Evolutionary conservation across 768 basidiomycete genomes (phyloP), one percentile per base, ranked within the genome.

Genomic region (Lactarius psammicola): DNA sequence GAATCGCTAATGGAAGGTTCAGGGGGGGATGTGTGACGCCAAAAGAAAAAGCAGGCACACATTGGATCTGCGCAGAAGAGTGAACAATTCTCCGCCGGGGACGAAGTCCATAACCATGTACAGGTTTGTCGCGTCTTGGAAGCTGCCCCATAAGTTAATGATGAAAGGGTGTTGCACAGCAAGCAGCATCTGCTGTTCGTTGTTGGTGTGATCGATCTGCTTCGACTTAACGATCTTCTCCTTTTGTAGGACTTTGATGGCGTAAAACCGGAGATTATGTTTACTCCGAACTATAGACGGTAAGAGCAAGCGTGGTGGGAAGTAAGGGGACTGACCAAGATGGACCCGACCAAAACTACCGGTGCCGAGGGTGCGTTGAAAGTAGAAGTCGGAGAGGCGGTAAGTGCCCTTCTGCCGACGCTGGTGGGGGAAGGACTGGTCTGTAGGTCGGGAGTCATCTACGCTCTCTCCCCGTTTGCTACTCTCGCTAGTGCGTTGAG

Each of bases 31-130:
- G 44, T 8, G 51, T 44, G n/a, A 54, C 46, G 26, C 17, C 7
- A 18, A 36, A 49, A 11, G 34, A 15, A 34, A 56, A 36, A 40
- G 15, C 33, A 59, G 15, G 80, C 87, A 70, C 53, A 94, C 94
- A 74, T 92, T 93, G 57, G 93, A 94, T 78, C 94, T 84, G 69
- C 95, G 85, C 67, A 98, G 77, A 61, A 98, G 85, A 17, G 94
- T 95, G 76, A 98, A 99, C 6, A 99, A 83, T 75, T 99, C 97
- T 18, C 97, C 97, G 9, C 97, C 97, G 4, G 95, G 92, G 3
- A 94, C 94, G 76, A 92, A 98, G 79, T 89, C 95, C 87, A 98
- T 92, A 62, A 98, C 90, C 93, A 99, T 96, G 80, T 98, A 99
- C 17, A 98, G 82, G 75, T 98, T 98, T 23, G 89, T 77, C 38